These are phyloP conservation scores for Cenchrus purpureus DNA, from an alignment of 176 grass and related monocot species.

Conservation along the genomic window DNA sequence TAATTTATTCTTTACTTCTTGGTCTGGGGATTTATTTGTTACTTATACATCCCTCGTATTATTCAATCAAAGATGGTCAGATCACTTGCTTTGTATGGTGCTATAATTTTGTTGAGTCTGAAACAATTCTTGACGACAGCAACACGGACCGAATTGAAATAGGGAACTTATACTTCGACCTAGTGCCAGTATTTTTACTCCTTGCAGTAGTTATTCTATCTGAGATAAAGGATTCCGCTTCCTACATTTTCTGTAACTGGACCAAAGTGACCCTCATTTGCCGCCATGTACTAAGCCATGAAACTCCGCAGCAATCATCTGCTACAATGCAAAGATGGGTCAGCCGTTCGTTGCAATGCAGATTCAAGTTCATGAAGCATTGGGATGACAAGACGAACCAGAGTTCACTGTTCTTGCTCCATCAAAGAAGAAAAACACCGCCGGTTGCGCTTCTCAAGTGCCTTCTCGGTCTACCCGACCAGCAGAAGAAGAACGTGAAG, in stretches of 20 bases:
- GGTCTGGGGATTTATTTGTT: no score
- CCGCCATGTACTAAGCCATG: background rate
- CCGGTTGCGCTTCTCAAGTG: background rate
- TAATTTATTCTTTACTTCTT: background rate
- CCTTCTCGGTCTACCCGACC: background rate
- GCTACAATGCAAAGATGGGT: background rate
- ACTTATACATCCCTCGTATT: no score
- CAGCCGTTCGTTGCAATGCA: background rate
- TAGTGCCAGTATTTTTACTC: background rate
- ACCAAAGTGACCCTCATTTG: background rate
- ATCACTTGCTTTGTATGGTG: background rate
- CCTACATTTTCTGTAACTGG: slow-evolving; percentile 20
- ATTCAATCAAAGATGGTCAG: no score
- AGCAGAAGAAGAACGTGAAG: background rate
- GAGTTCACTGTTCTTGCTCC: background rate
- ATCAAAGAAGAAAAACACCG: background rate
- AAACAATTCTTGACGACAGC: no score
- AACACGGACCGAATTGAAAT: no score
- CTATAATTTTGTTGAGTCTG: no score
- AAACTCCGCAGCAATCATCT: background rate
- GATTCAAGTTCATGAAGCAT: background rate
- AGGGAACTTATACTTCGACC: no score
- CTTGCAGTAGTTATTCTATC: background rate
- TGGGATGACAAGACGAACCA: background rate
- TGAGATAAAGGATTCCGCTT: background rate